Evolutionary conservation across 495 filamentous ascomycete species (phyloP).

Genomic region (Penicillium soppii): DNA sequence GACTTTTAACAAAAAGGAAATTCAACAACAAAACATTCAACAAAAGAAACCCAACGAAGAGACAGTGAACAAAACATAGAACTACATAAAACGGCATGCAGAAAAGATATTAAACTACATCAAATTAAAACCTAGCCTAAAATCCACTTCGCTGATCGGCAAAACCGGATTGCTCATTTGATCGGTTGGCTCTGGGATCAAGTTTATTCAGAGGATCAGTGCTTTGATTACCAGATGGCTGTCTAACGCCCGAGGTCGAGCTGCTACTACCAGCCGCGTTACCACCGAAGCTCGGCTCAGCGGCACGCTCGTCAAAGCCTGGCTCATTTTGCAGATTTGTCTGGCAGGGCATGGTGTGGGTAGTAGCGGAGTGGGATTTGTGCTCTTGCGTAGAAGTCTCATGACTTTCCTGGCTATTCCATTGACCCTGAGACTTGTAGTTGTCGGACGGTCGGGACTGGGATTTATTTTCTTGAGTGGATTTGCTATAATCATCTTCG

Average conservation of each 20-base stretch:
- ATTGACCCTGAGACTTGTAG: neutral
- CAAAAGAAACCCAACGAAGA: too few species aligned
- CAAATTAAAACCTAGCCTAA: neutral
- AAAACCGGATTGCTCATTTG: neutral
- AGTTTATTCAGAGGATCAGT: conserved; percentile 7
- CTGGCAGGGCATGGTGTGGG: conserved; percentile 8
- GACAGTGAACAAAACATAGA: too few species aligned
- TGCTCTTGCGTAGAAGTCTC: conserved; percentile 14
- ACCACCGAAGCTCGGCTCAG: conserved; percentile 4
- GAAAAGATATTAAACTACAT: too few species aligned
- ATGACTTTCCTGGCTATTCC: conserved; percentile 4
- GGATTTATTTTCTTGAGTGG: conserved; percentile 1
- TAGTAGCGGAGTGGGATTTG: conserved; percentile 11
- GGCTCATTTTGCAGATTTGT: neutral
- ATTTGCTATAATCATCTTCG: conserved; percentile 6
- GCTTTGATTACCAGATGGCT: neutral
- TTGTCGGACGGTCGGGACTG: neutral
- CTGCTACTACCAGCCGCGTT: conserved; percentile 11
- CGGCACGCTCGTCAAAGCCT: neutral
- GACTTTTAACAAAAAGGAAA: too few species aligned
- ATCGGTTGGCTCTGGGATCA: conserved; percentile 2
- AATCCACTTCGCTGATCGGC: conserved; percentile 13
- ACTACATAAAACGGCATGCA: too few species aligned
- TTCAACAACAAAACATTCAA: too few species aligned
- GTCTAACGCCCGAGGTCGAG: neutral